Conservation (phyloP, 2,329 filamentous ascomycete genomes). For the Fonsecaea pedrosoi region DNA sequence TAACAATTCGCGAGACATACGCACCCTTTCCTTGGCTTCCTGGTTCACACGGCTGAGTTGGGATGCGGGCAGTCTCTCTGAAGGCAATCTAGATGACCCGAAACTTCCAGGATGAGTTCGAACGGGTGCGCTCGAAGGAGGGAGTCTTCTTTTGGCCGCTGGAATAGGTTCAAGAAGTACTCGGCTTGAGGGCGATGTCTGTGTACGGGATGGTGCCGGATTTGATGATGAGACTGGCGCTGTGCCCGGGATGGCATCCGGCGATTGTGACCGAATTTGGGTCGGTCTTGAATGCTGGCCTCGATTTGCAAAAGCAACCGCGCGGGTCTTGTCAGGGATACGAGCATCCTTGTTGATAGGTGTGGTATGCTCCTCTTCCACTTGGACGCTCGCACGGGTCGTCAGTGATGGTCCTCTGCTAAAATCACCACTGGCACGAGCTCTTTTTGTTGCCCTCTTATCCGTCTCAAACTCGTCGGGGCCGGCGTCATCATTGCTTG, state of each 20-base stretch:
- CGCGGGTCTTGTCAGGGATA: background rate
- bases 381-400: background rate
- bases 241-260: background rate
- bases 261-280: background rate
- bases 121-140: constrained; percentile 23
- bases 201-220: constrained; percentile 7
- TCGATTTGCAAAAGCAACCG: background rate
- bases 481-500: constrained; percentile 13
- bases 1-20: constrained; percentile 26
- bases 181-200: constrained; percentile 4
- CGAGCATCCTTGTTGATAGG: background rate
- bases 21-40: constrained; percentile 28
- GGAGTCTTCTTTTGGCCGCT: background rate
- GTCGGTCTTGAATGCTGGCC: background rate
- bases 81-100: background rate
- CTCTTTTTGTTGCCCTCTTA: constrained; percentile 19
- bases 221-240: constrained; percentile 16
- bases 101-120: background rate
- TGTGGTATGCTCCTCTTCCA: background rate
- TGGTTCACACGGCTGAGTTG: constrained; percentile 17
- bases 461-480: constrained; percentile 33
- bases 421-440: background rate
- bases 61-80: background rate
- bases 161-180: constrained; percentile 1
- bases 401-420: background rate